Percentiles rank a stretch among this genome's conserved stretches.
Evolutionary conservation across 1,284 basidiomycete species (phyloP).

Genomic region (Phellinidium pouzarii): DNA sequence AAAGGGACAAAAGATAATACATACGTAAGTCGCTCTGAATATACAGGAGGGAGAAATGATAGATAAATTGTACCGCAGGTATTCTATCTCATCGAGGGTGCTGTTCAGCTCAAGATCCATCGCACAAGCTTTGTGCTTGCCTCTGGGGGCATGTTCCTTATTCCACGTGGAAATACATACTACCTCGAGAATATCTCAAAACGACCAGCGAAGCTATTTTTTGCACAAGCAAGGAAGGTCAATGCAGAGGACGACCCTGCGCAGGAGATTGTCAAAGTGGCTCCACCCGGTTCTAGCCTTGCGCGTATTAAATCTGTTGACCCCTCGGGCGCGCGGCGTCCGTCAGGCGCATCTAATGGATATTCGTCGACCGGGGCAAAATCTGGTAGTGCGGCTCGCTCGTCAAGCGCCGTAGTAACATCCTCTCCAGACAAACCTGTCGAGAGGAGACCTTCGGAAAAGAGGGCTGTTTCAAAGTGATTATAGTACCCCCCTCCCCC

Average conservation of each 20-base stretch:
- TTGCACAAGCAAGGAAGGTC: constrained; percentile 86
- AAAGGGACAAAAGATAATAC: constrained; percentile 93
- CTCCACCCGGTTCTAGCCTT: not conserved
- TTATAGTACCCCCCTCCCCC: not conserved
- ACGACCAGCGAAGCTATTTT: constrained; percentile 81
- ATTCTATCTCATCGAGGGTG: constrained; percentile 85
- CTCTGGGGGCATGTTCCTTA: constrained; percentile 83
- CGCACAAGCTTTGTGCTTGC: constrained; percentile 72
- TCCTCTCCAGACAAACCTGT: not conserved
- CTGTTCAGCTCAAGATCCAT: constrained; percentile 81
- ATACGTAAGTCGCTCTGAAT: constrained; percentile 68
- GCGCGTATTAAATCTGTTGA: constrained; percentile 4
- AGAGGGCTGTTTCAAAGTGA: constrained; percentile 15
- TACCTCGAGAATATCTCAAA: constrained; percentile 82
- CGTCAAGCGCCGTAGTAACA: constrained; percentile 3
- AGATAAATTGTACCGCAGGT: constrained; percentile 42
- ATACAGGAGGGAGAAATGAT: not conserved
- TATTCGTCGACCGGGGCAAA: not conserved
- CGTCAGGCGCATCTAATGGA: not conserved
- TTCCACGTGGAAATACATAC: constrained; percentile 91
- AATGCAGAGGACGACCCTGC: constrained; percentile 30
- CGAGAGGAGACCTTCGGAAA: constrained; percentile 1
- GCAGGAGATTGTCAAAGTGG: not conserved
- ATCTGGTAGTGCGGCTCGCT: not conserved
- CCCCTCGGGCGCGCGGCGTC: not conserved